Base-by-base conservation (phyloP, 192 early-diverging fungal genomes). In the Coemansia javaensis region DNA sequence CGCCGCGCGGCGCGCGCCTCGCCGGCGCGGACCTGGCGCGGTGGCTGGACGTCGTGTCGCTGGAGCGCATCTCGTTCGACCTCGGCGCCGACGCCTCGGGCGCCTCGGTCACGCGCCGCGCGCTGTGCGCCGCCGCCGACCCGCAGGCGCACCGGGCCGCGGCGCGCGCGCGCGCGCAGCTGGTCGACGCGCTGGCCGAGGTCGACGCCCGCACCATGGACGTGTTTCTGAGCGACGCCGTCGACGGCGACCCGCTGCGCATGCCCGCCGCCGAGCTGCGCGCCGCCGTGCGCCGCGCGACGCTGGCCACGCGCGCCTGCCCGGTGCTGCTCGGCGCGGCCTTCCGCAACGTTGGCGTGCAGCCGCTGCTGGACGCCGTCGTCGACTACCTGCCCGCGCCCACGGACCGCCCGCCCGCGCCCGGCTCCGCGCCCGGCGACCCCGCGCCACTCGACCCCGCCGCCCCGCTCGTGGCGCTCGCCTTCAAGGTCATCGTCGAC, bases 401-500 rank as follows among this genome's bases (percentile, higher is more conserved):
- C 0, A 45, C 77, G 5, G 91, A 95, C 20, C 60, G 80, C 7
- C 83, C 87, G 1, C n/a, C 16, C 18, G 25, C 46, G 21, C 43
- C 8, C 12, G 45, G 8, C n/a, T n/a, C n/a, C n/a, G n/a, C n/a
- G n/a, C n/a, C n/a, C n/a, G n/a, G n/a, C n/a, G n/a, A n/a, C n/a
- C n/a, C n/a, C n/a, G 68, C 77, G 46, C 46, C 62, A n/a, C 47
- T 82, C 38, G 52, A 66, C 30, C 60, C 64, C 21, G 77, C 57
- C 22, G 84, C 79, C 3, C 66, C 72, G 17, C 78, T 94, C 4
- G 83, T 89, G 46, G 95, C 90, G 2, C 68, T 98, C 42, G 95
- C 95, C 0, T 98, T 98, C 78, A 98, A 98, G 50, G 90, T 98
- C 0, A 71, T 85, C 1, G 85, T 90, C 35, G 90, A 96, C 56